Evolutionary conservation across 2,329 filamentous ascomycete species (phyloP), one percentile per base, ranked within the genome.

Genomic region (Fusarium sp.): DNA sequence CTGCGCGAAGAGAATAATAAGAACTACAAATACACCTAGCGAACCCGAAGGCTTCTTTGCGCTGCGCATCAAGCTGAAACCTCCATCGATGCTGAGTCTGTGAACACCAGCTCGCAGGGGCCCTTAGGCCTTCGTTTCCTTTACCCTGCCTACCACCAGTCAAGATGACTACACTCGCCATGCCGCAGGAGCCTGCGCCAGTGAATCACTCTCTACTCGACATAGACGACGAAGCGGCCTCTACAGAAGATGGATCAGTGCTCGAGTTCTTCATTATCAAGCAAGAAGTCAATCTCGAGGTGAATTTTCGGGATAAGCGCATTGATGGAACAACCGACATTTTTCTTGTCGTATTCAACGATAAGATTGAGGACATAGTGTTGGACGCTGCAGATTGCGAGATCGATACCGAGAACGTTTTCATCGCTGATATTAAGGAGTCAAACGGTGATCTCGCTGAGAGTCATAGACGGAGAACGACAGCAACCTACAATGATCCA

Each of bases 271-370:
- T 88, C 45, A 85, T 98, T 66, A 88, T 94, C 62, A 92, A 95
- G 83, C 96, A 98, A 84, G 93, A 94, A 81, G 92, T 99, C 56
- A 92, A 95, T 78, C 87, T 99, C 68, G 95, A 98, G 78, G 87
- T 99, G 80, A 93, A 97, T 84, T 97, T 99, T 81, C 88, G 89
- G 73, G 89, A 89, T 61, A 92, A 91, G 82, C 89, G 87, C 78
- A 85, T 98, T 78, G 91, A 89, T 70, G 96, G 96, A 57, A 92
- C 89, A 72, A 94, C 93, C 14, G 92, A 95, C 75, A 93, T 99
- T 76, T 93, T 92, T 36, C 90, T 98, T 61, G 91, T 93, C 75
- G 86, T 88, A 66, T 86, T 89, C 67, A 87, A 87, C 76, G 84
- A 89, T 67, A 89, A 90, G 59, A 86, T 91, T 45, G 84, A 88